Percentiles rank a stretch among this genome's conserved stretches.
Evolutionary conservation across 2,329 filamentous ascomycete genomes (phyloP).

Genomic region (Talaromyces sp.): DNA sequence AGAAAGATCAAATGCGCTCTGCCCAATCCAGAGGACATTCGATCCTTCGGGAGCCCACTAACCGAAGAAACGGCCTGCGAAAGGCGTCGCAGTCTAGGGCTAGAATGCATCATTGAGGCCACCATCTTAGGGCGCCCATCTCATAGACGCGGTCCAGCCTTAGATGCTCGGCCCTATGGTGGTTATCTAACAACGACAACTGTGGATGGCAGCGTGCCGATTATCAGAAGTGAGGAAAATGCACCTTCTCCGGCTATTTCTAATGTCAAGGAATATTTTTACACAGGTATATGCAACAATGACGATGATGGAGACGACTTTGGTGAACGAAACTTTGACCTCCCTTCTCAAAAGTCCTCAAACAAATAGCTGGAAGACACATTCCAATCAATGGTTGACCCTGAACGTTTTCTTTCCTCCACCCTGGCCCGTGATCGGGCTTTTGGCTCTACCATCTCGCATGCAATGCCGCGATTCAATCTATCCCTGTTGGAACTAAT

Average conservation of each 20-base stretch:
- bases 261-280: neutral
- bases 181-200: neutral
- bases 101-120: conserved; percentile 17
- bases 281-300: neutral
- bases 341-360: too few species aligned
- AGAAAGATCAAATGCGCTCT: conserved; percentile 19
- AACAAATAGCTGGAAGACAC: neutral
- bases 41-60: conserved; percentile 10
- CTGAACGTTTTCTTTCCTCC: neutral
- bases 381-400: neutral
- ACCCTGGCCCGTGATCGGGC: neutral
- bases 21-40: conserved; percentile 2
- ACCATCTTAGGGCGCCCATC: conserved; percentile 14
- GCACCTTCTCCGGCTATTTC: neutral
- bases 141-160: neutral
- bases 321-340: too few species aligned
- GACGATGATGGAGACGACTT: neutral
- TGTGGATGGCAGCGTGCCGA: neutral
- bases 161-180: neutral
- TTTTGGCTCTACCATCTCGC: neutral
- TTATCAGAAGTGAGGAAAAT: neutral
- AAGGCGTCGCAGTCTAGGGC: conserved; percentile 14
- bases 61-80: conserved; percentile 13
- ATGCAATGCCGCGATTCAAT: neutral
- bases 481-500: neutral